phyloP scores from a whole-genome alignment of 2,329 filamentous ascomycete genomes.

The Ophiostoma australiae region DNA sequence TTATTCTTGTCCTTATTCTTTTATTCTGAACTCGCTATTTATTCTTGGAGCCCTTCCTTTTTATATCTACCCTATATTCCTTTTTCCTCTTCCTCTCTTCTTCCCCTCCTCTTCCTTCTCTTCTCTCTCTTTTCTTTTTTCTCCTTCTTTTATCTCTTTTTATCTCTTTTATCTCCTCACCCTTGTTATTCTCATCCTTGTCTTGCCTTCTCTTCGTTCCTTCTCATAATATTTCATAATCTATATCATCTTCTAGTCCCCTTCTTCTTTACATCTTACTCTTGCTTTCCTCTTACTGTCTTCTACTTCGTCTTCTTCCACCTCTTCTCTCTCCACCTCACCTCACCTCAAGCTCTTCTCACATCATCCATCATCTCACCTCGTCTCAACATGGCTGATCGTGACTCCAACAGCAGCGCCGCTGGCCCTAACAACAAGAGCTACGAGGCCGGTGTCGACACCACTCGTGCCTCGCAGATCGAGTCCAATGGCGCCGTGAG shows the following conservation, averaged over 20 bases:
- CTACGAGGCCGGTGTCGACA: neutral
- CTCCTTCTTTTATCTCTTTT: conserved; percentile 10
- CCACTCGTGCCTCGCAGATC: neutral
- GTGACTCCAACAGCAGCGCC: conserved; percentile 4
- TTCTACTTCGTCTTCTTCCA: neutral
- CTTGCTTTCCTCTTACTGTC: neutral
- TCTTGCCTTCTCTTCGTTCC: neutral
- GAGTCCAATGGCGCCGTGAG: neutral
- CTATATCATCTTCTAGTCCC: neutral
- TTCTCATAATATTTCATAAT: neutral
- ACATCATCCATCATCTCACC: neutral
- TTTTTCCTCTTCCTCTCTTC: neutral
- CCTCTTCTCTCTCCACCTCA: neutral
- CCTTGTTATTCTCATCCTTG: neutral
- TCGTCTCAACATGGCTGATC: conserved; percentile 7
- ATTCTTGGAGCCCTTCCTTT: neutral
- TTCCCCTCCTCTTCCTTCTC: neutral
- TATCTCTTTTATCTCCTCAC: neutral
- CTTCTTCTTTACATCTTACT: neutral
- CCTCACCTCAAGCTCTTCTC: neutral
- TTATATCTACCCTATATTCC: neutral
- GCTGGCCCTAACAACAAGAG: neutral
- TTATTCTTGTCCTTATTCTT: neutral
- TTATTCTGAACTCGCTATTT: neutral
- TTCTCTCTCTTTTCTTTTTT: neutral